Evolutionary conservation across 1,139 yeast genomes (phyloP), one percentile per base, ranked within the genome.

Genomic region (Sugiyamaella neomexicana): DNA sequence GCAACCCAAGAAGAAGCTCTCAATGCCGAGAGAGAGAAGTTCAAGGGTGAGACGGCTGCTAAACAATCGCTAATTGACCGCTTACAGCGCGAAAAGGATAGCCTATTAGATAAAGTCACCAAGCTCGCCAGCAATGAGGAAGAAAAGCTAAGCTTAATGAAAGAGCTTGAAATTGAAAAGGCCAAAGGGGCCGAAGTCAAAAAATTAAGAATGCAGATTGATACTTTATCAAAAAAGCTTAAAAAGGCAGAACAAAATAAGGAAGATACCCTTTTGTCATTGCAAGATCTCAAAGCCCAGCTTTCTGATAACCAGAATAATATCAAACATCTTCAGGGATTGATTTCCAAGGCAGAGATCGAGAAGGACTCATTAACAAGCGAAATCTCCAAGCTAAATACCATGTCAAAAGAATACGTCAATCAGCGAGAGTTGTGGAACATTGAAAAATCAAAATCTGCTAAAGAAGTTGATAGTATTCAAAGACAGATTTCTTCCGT

Each of bases 291-390:
- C n/a, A 60, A 61, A 34, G 40, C 39, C 27, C 56, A 60, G 44
- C 58, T 69, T 17, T 52, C 56, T 17, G 61, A 60, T 4, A 64
- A 65, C 29, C 63, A 57, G 49, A 48, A 53, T 9, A 58, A 60
- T 48, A 56, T 60, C 2, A 42, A 53, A 2, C 52, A 51, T 5
- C 50, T 68, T n/a, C 59, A 63, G n/a, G 62, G 60, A 39, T 61
- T 67, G 52, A 57, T 65, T 4, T 66, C 65, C 37, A 61, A 62
- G 1, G 62, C 76, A 32, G 72, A 73, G 52, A 54, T 64, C 5
- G 83, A 81, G 46, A 72, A 74, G 42, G 81, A 77, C 13, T 68
- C 62, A 3, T 58, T 75, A 40, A 60, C 63, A 8, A 71, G 55
- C 17, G 62, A 65, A 39, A 53, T 62, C 34, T 45, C 65, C 15